These are phyloP conservation scores for Leptosphaerulina australis DNA, from an alignment of 2,329 filamentous ascomycete genomes.

Conservation along the genomic window DNA sequence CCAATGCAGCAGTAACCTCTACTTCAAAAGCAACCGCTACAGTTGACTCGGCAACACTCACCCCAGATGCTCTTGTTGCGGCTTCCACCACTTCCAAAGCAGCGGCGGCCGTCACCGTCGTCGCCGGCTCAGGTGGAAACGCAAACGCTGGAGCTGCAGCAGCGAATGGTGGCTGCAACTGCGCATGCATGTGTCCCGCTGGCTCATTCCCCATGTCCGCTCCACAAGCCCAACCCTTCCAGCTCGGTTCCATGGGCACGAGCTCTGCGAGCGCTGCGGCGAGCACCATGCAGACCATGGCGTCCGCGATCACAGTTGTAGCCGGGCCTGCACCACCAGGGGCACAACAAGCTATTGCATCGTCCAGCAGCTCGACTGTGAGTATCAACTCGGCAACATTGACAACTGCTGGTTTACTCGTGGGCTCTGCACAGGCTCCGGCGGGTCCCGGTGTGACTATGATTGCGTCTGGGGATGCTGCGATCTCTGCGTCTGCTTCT, in stretches of 20 bases:
- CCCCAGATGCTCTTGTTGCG: constrained; percentile 20
- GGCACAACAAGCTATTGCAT: constrained; percentile 16
- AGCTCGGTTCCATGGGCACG: constrained; percentile 29
- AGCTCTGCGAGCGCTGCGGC: constrained; percentile 11
- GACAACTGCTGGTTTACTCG: constrained; percentile 26
- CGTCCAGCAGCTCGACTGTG: constrained; percentile 18
- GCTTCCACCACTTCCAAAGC: constrained; percentile 22
- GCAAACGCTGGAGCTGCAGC: constrained; percentile 15
- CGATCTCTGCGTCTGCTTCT: constrained; percentile 10
- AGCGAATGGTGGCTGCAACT: constrained; percentile 33
- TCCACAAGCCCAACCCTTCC: constrained; percentile 36
- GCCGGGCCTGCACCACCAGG: constrained; percentile 25
- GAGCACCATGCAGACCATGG: constrained; percentile 36
- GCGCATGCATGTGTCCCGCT: constrained; percentile 40
- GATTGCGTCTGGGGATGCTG: constrained; percentile 21
- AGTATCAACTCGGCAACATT: constrained; percentile 33
- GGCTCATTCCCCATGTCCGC: constrained; percentile 41
- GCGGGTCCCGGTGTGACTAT: constrained; percentile 28
- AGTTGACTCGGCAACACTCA: constrained; percentile 22
- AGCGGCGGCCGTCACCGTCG: constrained; percentile 27
- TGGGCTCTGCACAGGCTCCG: constrained; percentile 22
- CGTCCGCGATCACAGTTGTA: constrained; percentile 28
- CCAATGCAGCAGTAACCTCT: constrained; percentile 12
- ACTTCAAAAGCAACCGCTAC: constrained; percentile 10
- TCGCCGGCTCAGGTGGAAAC: constrained; percentile 27